These are phyloP conservation scores for Basidiobolus meristosporus DNA, from an alignment of 371 early-diverging fungal species.

Conservation along the genomic window DNA sequence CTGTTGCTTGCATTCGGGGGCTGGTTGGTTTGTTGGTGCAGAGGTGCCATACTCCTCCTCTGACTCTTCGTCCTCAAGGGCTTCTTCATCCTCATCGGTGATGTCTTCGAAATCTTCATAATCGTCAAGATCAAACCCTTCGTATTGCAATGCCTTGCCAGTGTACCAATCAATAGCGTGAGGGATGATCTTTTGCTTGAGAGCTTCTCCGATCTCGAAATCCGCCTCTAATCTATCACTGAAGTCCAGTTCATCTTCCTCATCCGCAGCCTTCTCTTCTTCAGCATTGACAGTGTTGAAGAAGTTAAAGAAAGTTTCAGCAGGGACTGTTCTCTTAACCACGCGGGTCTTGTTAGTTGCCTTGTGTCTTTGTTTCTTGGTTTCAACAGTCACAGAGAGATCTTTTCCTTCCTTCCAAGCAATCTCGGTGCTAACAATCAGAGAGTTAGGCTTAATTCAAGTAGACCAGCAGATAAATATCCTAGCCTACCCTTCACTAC, in stretches of 20 bases:
- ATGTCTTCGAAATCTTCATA: no score
- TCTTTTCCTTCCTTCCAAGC: constrained; percentile 93
- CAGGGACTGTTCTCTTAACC: constrained; percentile 84
- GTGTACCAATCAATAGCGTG: constrained; percentile 95
- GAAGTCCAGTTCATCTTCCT: constrained; percentile 52
- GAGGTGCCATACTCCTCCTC: no score
- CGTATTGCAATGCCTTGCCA: constrained; percentile 78
- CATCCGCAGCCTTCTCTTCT: constrained; percentile 48
- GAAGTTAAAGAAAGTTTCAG: constrained; percentile 88
- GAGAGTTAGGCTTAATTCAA: no score
- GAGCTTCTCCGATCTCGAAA: constrained; percentile 86
- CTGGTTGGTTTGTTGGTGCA: no score
- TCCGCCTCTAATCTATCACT: constrained; percentile 74
- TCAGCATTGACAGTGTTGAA: constrained; percentile 69
- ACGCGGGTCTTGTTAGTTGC: constrained; percentile 95
- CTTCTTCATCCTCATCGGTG: no score
- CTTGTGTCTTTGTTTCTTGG: constrained; percentile 96
- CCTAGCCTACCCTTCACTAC: constrained; percentile 87
- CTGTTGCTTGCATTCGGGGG: no score
- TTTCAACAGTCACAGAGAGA: constrained; percentile 72
- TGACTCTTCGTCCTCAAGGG: no score
- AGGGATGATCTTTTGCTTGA: constrained; percentile 90
- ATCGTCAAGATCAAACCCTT: constrained; percentile 44
- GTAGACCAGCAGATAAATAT: no score
- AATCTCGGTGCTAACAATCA: constrained; percentile 47